Percentiles rank a stretch among this genome's conserved stretches.
phyloP scores from a whole-genome alignment of 441 rosid species.

The Flueggea neowawraea region DNA sequence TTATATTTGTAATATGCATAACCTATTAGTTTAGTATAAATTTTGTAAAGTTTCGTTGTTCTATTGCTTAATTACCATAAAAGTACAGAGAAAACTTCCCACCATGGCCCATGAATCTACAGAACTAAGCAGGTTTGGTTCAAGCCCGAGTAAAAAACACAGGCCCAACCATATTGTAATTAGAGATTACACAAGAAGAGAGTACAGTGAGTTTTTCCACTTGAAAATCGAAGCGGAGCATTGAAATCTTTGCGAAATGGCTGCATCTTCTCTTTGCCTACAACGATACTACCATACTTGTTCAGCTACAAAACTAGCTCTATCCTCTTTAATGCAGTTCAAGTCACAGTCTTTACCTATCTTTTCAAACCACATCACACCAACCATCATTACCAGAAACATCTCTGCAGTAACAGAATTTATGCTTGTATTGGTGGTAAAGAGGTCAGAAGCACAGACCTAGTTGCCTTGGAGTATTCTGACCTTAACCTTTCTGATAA shows the following conservation, averaged over 20 bases:
- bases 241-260: constrained; percentile 9
- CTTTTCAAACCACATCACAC: not conserved
- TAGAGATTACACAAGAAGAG: too few species aligned
- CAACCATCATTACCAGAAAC: not conserved
- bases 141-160: too few species aligned
- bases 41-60: too few species aligned
- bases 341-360: constrained; percentile 5
- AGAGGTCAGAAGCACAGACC: constrained; percentile 47
- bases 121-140: too few species aligned
- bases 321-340: constrained; percentile 18
- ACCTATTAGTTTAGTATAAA: too few species aligned
- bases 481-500: constrained; percentile 68
- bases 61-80: too few species aligned
- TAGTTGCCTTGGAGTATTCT: constrained; percentile 76
- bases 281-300: constrained; percentile 6
- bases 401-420: not conserved
- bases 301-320: constrained; percentile 33
- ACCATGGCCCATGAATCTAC: too few species aligned
- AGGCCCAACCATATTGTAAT: too few species aligned
- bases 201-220: too few species aligned
- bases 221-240: too few species aligned
- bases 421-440: constrained; percentile 16
- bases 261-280: constrained; percentile 11
- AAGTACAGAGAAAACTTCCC: too few species aligned
- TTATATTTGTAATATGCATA: too few species aligned